Percentiles rank a stretch among this genome's conserved stretches.
These are phyloP conservation scores for Gossypioides kirkii DNA, from an alignment of 345 rosid species.

Conservation along the genomic window DNA sequence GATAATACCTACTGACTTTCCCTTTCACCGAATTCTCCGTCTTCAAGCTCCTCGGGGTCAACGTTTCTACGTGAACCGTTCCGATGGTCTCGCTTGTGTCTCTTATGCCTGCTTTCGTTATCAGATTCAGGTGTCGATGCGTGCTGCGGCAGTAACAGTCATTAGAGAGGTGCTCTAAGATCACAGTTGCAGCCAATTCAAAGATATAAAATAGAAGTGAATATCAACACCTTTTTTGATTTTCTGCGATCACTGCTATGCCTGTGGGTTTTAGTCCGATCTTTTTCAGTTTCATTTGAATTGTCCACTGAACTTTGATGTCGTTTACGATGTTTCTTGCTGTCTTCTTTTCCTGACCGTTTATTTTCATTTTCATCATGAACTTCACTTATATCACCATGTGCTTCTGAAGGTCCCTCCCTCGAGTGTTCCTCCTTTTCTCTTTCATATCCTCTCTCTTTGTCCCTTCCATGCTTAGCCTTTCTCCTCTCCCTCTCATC, in stretches of 20 bases:
- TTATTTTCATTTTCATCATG: constrained; percentile 37
- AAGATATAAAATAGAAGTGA: background rate
- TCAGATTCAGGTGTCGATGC: constrained; percentile 62
- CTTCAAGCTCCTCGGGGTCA: constrained; percentile 72
- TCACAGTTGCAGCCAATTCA: background rate
- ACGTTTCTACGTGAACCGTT: constrained; percentile 47
- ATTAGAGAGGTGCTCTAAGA: background rate
- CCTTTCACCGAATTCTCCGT: constrained; percentile 68
- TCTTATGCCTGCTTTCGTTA: constrained; percentile 55
- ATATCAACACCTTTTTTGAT: constrained; percentile 50
- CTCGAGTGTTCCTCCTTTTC: constrained; percentile 47
- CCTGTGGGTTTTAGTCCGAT: constrained; percentile 47
- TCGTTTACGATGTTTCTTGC: constrained; percentile 55
- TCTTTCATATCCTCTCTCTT: constrained; percentile 56
- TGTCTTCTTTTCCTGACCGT: constrained; percentile 54
- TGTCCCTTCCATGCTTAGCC: constrained; percentile 62
- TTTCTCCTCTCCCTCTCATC: constrained; percentile 65
- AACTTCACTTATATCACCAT: constrained; percentile 36
- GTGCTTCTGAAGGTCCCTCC: constrained; percentile 44
- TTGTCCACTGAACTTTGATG: constrained; percentile 42
- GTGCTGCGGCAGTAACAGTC: constrained; percentile 37
- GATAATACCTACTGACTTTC: constrained; percentile 22
- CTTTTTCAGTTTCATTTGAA: constrained; percentile 48
- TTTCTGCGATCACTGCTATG: constrained; percentile 51
- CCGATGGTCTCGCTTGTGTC: constrained; percentile 56